phyloP scores from a whole-genome alignment of 768 basidiomycete species.

The Psilocybe subaeruginosa region DNA sequence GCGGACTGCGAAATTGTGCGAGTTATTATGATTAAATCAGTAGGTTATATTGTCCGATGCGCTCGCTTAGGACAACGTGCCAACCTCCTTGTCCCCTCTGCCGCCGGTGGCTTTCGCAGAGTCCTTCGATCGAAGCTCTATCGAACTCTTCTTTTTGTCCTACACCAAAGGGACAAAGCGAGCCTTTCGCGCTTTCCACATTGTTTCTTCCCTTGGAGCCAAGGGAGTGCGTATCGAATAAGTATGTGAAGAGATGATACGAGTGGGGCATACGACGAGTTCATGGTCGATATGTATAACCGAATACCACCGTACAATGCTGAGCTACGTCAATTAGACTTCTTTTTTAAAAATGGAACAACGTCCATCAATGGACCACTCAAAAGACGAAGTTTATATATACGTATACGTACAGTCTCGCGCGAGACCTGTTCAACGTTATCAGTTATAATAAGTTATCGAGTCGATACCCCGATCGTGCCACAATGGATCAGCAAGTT shows the following conservation, averaged over 20 bases:
- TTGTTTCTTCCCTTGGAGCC: background rate
- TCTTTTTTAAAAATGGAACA: background rate
- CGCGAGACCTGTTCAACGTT: background rate
- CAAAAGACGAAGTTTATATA: background rate
- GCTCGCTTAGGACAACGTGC: background rate
- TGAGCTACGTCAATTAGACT: background rate
- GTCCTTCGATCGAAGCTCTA: background rate
- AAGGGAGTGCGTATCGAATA: background rate
- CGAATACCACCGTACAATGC: no score
- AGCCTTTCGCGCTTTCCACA: background rate
- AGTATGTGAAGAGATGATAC: no score
- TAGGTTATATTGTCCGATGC: background rate
- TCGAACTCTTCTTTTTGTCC: background rate
- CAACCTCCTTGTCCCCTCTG: background rate
- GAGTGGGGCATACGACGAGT: no score
- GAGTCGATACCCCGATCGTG: conserved; percentile 1
- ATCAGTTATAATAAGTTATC: background rate
- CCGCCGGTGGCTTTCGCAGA: background rate
- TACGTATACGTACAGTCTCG: background rate
- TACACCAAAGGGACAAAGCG: background rate
- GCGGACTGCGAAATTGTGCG: background rate
- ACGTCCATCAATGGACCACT: background rate
- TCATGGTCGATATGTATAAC: no score
- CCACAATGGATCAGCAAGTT: conserved; percentile 9
- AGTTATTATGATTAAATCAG: background rate